Base-by-base conservation (phyloP, 2,329 filamentous ascomycete genomes). In the Pseudophaeomoniella oleicola region DNA sequence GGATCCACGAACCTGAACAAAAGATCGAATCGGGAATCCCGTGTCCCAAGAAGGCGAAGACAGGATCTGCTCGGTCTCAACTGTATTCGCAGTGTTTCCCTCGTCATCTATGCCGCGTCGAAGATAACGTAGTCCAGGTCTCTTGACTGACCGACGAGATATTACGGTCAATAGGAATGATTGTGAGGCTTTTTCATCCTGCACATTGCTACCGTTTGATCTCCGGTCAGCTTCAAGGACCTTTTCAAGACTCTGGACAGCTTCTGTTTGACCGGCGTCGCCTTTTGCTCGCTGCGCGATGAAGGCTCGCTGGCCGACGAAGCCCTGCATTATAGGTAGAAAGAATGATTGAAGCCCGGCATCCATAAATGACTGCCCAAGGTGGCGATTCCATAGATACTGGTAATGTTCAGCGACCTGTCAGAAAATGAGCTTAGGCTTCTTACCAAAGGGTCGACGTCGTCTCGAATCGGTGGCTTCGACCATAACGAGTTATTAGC, bases 21-120 rank as follows among this genome's bases (percentile, higher is more conserved):
- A 92, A 0, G 86, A 94, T 54, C 84, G 82, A 2, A 79, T 67
- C 45, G 75, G 83, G 10, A 60, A 55, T 10, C 67, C 59, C 0
- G 67, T 52, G 13, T 75, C 67, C 75, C 81, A 87, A 1, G 67
- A 66, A 2, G 75, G 64, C 0, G 72, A 71, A 0, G 84, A 90
- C 2, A 98, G 66, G 6, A 98, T 80, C 56, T 98, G 90, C 53
- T 98, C 90, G 0, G 88, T 94, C 60, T 98, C 90, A 14, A 96
- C 88, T 17, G 70, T 78, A 51, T 98, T 98, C 13, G 90, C 90
- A 3, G 81, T 77, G 48, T 82, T 78, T 0, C 90, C 90, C 40
- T 87, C 75, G 40, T 96, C 86, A 47, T 98, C 86, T 15, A 94
- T 74, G 4, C 90, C 90, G 16, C 90, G 78, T 6, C 90, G 79